Evolutionary conservation across 2,329 filamentous ascomycete species (phyloP).

Genomic region (Nakataea oryzae): DNA sequence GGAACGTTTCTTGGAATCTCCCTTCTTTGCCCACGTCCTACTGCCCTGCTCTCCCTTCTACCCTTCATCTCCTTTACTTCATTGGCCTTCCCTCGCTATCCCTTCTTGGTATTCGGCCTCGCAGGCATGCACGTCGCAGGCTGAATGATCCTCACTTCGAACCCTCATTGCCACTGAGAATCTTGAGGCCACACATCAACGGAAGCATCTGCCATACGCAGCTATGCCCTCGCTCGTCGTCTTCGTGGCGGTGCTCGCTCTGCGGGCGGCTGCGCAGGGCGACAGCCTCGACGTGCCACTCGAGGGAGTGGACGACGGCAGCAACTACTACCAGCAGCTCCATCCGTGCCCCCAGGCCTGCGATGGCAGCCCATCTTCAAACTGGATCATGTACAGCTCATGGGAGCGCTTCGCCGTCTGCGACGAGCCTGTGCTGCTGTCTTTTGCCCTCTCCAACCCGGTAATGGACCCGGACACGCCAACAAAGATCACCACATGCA

Average conservation of each 20-base stretch:
- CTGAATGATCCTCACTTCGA: no score
- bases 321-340: neutral
- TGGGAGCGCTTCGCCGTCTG: neutral
- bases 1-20: no score
- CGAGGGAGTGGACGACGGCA: neutral
- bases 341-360: neutral
- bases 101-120: no score
- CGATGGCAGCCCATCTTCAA: neutral
- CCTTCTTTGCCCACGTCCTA: no score
- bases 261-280: neutral
- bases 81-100: no score
- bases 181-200: no score
- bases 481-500: neutral
- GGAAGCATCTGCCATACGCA: no score
- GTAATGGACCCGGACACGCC: neutral
- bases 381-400: neutral
- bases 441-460: neutral
- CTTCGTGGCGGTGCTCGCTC: neutral
- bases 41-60: no score
- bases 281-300: neutral
- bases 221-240: no score
- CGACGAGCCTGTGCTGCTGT: neutral
- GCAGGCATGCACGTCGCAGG: no score
- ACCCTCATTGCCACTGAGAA: no score
- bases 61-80: no score